Evolutionary conservation across 495 filamentous ascomycete genomes (phyloP).

Genomic region (Neurospora tetraspora): DNA sequence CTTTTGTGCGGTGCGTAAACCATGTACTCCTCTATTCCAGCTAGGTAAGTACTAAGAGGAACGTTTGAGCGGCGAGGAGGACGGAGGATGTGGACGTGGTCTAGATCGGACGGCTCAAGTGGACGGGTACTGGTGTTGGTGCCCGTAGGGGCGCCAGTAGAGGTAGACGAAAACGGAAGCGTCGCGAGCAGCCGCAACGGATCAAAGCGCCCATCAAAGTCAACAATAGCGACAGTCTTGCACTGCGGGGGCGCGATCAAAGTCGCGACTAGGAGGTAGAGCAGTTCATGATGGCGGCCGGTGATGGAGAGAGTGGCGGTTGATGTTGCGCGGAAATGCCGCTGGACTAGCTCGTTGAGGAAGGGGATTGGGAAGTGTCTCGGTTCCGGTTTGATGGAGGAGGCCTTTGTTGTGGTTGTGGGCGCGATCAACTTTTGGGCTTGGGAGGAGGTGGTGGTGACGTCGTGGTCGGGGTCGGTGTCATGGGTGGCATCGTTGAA

Average conservation of each 20-base stretch:
- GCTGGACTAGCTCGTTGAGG: slow-evolving; percentile 30
- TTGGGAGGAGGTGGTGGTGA: not conserved
- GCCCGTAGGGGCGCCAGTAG: not conserved
- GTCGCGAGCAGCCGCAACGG: slow-evolving; percentile 39
- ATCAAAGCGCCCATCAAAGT: slow-evolving; percentile 59
- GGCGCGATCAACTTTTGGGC: not conserved
- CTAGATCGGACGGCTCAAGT: slow-evolving; percentile 13
- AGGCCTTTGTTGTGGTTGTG: not conserved
- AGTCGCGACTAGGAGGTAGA: slow-evolving; percentile 52
- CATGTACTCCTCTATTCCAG: slow-evolving; percentile 35
- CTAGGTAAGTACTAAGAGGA: slow-evolving; percentile 15
- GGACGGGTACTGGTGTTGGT: not conserved
- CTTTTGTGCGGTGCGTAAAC: slow-evolving; percentile 34
- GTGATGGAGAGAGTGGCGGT: slow-evolving; percentile 31
- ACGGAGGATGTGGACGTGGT: slow-evolving; percentile 33
- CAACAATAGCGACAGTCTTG: slow-evolving; percentile 58
- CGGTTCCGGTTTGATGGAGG: not conserved
- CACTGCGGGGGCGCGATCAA: slow-evolving; percentile 44
- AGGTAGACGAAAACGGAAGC: not conserved
- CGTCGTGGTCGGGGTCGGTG: not conserved
- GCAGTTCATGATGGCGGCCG: slow-evolving; percentile 53
- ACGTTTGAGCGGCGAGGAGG: slow-evolving; percentile 9
- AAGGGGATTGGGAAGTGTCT: slow-evolving; percentile 29
- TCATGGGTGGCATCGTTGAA: not conserved
- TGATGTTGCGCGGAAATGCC: slow-evolving; percentile 26